Conservation (phyloP, 257 asterid species). For the Voacanga thouarsii region DNA sequence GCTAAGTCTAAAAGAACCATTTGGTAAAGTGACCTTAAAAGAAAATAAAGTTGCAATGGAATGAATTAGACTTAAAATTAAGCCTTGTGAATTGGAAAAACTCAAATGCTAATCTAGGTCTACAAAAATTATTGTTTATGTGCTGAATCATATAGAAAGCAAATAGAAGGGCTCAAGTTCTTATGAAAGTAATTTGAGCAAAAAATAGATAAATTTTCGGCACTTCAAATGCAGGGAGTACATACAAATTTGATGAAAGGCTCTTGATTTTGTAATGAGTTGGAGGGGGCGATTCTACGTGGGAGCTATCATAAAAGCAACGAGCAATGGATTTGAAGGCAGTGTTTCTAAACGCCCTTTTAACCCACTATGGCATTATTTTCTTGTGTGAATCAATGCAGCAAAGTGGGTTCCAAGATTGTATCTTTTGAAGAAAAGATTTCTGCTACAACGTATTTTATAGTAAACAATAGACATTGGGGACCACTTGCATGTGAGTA, state of each 20-base stretch:
- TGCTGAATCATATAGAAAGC: conserved; percentile 63
- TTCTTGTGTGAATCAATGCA: conserved; percentile 8
- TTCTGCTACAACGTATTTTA: conserved; percentile 26
- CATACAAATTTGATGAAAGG: conserved; percentile 62
- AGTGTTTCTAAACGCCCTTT: conserved; percentile 45
- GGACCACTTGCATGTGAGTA: too few relatives aligned
- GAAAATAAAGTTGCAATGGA: too few relatives aligned
- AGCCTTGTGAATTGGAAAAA: too few relatives aligned
- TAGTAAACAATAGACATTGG: not conserved
- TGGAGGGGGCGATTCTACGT: conserved; percentile 31
- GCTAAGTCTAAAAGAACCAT: too few relatives aligned
- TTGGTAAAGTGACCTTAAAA: too few relatives aligned
- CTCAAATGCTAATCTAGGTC: too few relatives aligned
- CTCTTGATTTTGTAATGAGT: conserved; percentile 32
- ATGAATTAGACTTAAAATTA: too few relatives aligned
- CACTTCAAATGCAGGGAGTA: conserved; percentile 58
- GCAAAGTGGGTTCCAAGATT: not conserved
- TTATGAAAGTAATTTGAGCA: conserved; percentile 58
- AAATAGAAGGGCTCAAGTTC: conserved; percentile 50
- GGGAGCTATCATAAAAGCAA: conserved; percentile 40
- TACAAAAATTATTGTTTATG: too few relatives aligned
- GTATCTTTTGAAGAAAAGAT: conserved; percentile 4
- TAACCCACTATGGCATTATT: conserved; percentile 68
- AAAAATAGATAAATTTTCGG: conserved; percentile 40
- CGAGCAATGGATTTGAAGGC: conserved; percentile 39